A percentile compares a stretch with the other conserved stretches of the same genome.
Conservation (phyloP, 495 filamentous ascomycete genomes). For the Pseudevernia furfuracea region DNA sequence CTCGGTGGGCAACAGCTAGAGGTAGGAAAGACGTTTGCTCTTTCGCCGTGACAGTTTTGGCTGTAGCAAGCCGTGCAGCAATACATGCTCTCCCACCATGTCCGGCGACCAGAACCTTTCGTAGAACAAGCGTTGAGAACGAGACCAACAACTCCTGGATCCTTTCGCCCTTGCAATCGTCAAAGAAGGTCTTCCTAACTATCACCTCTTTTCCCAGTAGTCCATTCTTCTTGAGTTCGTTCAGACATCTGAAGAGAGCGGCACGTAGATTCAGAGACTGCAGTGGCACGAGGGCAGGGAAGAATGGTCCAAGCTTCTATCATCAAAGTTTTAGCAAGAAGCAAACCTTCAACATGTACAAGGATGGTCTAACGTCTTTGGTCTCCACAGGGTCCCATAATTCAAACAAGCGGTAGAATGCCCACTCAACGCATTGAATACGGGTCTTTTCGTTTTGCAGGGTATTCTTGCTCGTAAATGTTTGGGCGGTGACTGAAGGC, state of each 20-base stretch:
- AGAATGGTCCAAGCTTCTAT: slow-evolving; percentile 82
- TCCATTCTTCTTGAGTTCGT: slow-evolving; percentile 79
- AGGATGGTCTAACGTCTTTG: slow-evolving; percentile 48
- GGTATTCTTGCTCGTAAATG: slow-evolving; percentile 57
- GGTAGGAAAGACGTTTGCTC: slow-evolving; percentile 55
- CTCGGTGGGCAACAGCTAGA: slow-evolving; percentile 66
- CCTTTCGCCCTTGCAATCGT: slow-evolving; percentile 81
- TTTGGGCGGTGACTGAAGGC: slow-evolving; percentile 58
- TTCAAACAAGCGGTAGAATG: slow-evolving; percentile 68
- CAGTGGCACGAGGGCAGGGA: slow-evolving; percentile 75
- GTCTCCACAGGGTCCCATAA: slow-evolving; percentile 73
- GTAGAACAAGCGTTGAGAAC: slow-evolving; percentile 74
- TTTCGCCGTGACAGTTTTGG: slow-evolving; percentile 49
- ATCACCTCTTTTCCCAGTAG: slow-evolving; percentile 67
- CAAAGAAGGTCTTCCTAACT: slow-evolving; percentile 81
- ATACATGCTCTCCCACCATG: slow-evolving; percentile 34
- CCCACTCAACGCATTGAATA: slow-evolving; percentile 74
- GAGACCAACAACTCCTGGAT: slow-evolving; percentile 69
- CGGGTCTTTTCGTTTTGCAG: slow-evolving; percentile 70
- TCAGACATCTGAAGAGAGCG: slow-evolving; percentile 69
- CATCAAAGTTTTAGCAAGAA: neutral
- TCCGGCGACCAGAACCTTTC: slow-evolving; percentile 48
- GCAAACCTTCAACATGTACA: slow-evolving; percentile 9
- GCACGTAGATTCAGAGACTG: slow-evolving; percentile 84
- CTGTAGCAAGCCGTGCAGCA: slow-evolving; percentile 55